phyloP scores from a whole-genome alignment of 2,329 filamentous ascomycete genomes.

The Lasiodiplodia sp. region DNA sequence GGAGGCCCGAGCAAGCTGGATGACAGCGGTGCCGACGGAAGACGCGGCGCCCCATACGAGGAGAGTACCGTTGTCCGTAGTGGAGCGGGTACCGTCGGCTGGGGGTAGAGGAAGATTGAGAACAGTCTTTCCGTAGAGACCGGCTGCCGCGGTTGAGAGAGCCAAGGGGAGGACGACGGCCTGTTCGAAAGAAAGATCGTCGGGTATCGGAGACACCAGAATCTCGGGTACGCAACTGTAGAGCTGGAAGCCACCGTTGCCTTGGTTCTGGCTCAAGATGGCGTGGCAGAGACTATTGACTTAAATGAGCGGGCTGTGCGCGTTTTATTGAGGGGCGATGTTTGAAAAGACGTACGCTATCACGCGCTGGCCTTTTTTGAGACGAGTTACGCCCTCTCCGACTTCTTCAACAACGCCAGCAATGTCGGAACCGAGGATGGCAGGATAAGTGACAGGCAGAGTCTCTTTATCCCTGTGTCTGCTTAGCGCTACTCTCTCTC shows the following conservation, averaged over 20 bases:
- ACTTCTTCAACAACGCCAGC: constrained; percentile 48
- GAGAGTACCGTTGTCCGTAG: constrained; percentile 41
- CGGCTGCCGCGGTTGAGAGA: constrained; percentile 52
- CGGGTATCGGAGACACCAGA: constrained; percentile 49
- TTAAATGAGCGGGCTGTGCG: background rate
- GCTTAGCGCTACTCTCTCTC: background rate
- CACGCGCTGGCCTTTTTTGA: constrained; percentile 11
- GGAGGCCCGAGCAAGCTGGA: constrained; percentile 46
- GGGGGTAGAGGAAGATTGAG: constrained; percentile 49
- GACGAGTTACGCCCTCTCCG: constrained; percentile 34
- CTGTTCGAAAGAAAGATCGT: constrained; percentile 45
- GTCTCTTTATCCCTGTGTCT: constrained; percentile 29
- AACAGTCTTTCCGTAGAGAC: constrained; percentile 50
- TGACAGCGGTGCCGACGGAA: constrained; percentile 43
- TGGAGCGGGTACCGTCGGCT: constrained; percentile 33
- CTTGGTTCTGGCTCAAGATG: constrained; percentile 37
- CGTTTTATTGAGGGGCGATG: background rate
- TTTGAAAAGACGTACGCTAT: constrained; percentile 2
- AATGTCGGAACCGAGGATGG: constrained; percentile 46
- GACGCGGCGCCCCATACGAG: constrained; percentile 47
- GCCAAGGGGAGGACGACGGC: constrained; percentile 54
- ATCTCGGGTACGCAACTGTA: constrained; percentile 43
- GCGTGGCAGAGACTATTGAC: constrained; percentile 23
- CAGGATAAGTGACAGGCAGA: constrained; percentile 37
- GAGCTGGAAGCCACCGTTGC: constrained; percentile 42